These are phyloP conservation scores for Colletotrichum spaethianum DNA, from an alignment of 2,329 filamentous ascomycete species.

Conservation along the genomic window DNA sequence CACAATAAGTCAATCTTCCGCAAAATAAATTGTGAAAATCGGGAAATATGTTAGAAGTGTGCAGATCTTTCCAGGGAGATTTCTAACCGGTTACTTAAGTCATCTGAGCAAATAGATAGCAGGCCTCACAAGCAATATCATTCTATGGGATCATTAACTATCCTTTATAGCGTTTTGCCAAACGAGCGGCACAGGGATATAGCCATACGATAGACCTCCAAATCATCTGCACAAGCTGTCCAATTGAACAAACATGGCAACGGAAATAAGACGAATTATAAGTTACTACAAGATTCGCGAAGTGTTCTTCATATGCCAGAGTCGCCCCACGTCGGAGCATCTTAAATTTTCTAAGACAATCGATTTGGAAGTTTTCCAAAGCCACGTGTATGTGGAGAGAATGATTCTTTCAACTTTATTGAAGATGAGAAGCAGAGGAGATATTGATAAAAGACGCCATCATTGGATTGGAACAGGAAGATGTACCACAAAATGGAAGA, in stretches of 20 bases:
- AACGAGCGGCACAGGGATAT: conserved; percentile 17
- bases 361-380: no score
- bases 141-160: conserved; percentile 59
- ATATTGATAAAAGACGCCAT: background rate
- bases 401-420: no score
- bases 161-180: conserved; percentile 57
- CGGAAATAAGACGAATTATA: background rate
- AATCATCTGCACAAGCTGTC: no score
- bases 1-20: no score
- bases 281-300: background rate
- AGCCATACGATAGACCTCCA: background rate
- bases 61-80: no score
- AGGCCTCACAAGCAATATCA: no score
- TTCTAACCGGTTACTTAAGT: no score
- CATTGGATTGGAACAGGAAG: background rate
- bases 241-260: background rate
- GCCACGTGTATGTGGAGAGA: no score
- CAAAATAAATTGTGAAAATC: no score
- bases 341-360: no score
- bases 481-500: background rate
- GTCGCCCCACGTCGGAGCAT: background rate
- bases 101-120: no score
- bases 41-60: no score
- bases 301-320: background rate
- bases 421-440: background rate